Base-by-base conservation (phyloP, 495 filamentous ascomycete genomes). In the Tuber umbilicatum region DNA sequence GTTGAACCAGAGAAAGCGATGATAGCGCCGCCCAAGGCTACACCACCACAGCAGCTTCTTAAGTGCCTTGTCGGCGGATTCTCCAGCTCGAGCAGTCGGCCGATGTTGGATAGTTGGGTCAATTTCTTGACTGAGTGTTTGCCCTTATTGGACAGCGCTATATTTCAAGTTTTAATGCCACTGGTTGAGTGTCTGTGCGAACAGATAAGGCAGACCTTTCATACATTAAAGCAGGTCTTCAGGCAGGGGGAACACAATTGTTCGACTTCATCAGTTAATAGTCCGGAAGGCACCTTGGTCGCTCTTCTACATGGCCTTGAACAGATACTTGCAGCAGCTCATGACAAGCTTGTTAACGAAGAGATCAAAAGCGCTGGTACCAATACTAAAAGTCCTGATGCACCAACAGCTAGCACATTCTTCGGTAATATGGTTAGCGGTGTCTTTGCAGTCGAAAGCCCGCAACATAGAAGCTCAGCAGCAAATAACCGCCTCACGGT, bases 401-500 rank as follows among this genome's bases (percentile, higher is more conserved):
- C 94, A 80, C 86, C 90, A 21, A 92, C 95, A 80, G 70, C 76
- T 35, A 68, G 73, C 12, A 92, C 94, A 68, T 97, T 98, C 83
- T 97, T 99, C 80, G 94, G 94, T 27, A 97, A 94, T 78, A 97
- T 98, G 92, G 93, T 97, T 2, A 95, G 94, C 1, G 94, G 94
- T 0, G 92, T 97, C 0, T 97, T 97, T 82, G 86, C 91, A 14
- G 88, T 91, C 0, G 94, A 98, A 72, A 86, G 89, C 10, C 90
- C 87, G 4, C 93, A 93, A 72, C 85, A 88, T 38, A 88, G 93
- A 60, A 91, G 90, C 68, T 88, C 89, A 23, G 91, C 92, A 21
- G 94, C 93, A n/a, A 99, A 98, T 80, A 94, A 94, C 76, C 86
- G 94, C 55, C 86, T 99, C 38, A 97, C 94, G 0, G 95, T 99